Evolutionary conservation across 192 early-diverging fungal genomes (phyloP).

Genomic region (Entomortierella chlamydospora): DNA sequence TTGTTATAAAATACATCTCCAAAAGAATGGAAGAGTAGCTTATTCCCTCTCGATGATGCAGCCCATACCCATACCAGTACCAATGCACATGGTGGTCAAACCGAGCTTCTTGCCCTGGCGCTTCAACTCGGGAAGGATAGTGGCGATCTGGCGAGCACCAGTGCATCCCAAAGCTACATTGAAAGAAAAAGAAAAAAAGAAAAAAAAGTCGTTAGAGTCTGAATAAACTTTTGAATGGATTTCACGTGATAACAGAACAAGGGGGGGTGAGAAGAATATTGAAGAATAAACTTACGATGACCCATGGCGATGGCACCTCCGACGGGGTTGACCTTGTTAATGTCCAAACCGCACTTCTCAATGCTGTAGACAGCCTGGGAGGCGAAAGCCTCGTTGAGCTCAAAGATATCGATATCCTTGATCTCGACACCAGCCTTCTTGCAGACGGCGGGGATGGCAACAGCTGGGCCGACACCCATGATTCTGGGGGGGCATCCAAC

Average conservation of each 20-base stretch:
- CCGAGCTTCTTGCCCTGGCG: constrained; percentile 80
- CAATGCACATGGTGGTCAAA: constrained; percentile 60
- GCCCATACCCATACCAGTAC: constrained; percentile 60
- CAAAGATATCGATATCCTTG: constrained; percentile 87
- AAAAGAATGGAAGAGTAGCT: neutral
- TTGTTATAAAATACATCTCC: neutral
- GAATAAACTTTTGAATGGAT: neutral
- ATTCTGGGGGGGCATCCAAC: constrained; percentile 93
- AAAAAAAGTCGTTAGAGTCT: neutral
- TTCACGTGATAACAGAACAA: neutral
- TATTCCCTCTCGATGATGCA: constrained; percentile 53
- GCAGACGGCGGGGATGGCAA: constrained; percentile 91
- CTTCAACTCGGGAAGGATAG: constrained; percentile 92
- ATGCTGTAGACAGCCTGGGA: constrained; percentile 95
- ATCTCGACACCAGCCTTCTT: constrained; percentile 81
- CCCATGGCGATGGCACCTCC: constrained; percentile 99
- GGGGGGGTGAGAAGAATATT: neutral
- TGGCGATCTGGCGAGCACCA: constrained; percentile 97
- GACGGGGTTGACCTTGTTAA: constrained; percentile 97
- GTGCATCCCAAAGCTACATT: constrained; percentile 78
- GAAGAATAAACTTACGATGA: constrained; percentile 69
- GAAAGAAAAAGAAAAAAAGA: neutral
- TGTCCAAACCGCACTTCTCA: constrained; percentile 86
- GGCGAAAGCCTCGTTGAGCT: constrained; percentile 99
- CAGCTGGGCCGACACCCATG: constrained; percentile 98